Base-by-base conservation (phyloP, 768 basidiomycete genomes). In the Tricholoma bakamatsutake region DNA sequence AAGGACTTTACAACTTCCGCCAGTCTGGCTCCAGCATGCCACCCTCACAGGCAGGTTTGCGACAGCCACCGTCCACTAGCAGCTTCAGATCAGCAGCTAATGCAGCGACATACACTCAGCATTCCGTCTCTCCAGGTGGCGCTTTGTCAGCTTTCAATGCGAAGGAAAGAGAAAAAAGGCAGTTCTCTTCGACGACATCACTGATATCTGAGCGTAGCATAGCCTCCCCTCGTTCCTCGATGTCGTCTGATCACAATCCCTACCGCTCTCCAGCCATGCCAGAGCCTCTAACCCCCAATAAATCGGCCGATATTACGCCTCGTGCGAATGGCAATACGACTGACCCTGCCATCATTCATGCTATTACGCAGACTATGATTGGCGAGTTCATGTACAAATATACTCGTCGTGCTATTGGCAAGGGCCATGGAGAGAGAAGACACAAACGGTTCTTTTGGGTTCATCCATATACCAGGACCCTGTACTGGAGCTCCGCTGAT, bases 331-430 rank as follows among this genome's bases (percentile, higher is more conserved):
- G 68, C 33, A 78, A 76, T 45, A 73, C 85, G 17, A 97, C 96
- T 27, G 96, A 99, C 66, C 95, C 94, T 3, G 73, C 78, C 2
- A 74, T 97, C 64, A 97, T 98, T 61, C 96, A 98, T 67, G 89
- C 95, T 1, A 98, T 98, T 62, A 99, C 97, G 13, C 96, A 98
- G 77, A 97, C 95, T 21, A 99, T 99, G 97, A 98, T 98, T 61
- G 96, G 97, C 50, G 96, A 98, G 76, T 98, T 94, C 73, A 71
- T 99, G 74, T 92, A 90, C 81, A 98, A 98, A 77, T 98, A 99
- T 72, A 98, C 96, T 8, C 80, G 96, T 51, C 81, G 84, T 55
- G 73, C 90, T 15, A 83, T 98, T 64, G 93, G 94, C 21, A 95
- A 90, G 71, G 94, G 93, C 11, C 82, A 93, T 67, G 91, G 91